Evolutionary conservation across 805 yeast genomes (phyloP).

Genomic region (Yarrowia hollandica): DNA sequence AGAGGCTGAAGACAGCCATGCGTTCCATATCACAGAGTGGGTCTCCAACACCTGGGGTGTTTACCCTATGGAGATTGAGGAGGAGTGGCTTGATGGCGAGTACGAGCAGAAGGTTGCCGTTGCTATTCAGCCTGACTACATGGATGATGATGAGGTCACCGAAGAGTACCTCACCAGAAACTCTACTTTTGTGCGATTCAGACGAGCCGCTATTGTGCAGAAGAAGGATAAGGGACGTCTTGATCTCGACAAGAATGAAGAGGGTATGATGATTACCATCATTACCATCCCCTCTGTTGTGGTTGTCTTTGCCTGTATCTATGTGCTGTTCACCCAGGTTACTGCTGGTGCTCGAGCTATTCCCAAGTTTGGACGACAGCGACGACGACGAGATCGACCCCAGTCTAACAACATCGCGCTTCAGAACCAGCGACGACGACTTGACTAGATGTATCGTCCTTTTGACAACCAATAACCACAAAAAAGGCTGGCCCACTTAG

Average conservation of each 20-base stretch:
- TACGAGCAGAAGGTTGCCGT: conserved; percentile 58
- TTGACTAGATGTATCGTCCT: neutral
- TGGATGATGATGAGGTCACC: conserved; percentile 66
- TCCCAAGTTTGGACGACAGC: conserved; percentile 20
- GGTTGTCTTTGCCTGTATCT: conserved; percentile 31
- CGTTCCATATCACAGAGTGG: conserved; percentile 77
- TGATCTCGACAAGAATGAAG: conserved; percentile 46
- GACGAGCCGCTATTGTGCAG: conserved; percentile 44
- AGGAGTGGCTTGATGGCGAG: conserved; percentile 62
- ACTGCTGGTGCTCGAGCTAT: conserved; percentile 24
- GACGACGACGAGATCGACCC: neutral
- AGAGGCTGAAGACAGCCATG: conserved; percentile 37
- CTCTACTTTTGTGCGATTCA: conserved; percentile 50
- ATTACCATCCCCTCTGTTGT: conserved; percentile 33
- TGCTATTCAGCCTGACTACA: conserved; percentile 70
- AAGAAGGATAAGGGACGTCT: conserved; percentile 39
- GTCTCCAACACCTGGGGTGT: conserved; percentile 59
- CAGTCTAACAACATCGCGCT: conserved; percentile 13
- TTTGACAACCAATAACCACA: neutral
- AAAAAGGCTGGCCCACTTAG: neutral
- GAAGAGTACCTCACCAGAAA: conserved; percentile 45
- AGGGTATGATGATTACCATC: conserved; percentile 37
- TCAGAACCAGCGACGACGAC: conserved; percentile 20
- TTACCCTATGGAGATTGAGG: conserved; percentile 59
- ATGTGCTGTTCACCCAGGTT: conserved; percentile 29